A percentile compares a stretch with the other conserved stretches of the same genome.
Evolutionary conservation across 306 rosid species (phyloP).

Genomic region (Citrullus colocynthis): DNA sequence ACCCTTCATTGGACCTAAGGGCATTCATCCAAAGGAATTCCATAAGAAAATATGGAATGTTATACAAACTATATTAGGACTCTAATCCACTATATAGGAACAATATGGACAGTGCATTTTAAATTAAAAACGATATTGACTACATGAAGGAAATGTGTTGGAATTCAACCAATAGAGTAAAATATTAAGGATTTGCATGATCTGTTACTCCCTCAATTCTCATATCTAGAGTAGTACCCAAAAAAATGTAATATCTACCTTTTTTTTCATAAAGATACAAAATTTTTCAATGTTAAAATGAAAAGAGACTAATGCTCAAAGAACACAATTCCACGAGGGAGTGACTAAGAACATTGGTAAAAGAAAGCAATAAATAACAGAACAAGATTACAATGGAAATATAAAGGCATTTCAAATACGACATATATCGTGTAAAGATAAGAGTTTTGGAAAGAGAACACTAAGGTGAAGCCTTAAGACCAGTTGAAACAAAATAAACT

Average conservation of each 20-base stretch:
- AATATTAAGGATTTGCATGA: neutral
- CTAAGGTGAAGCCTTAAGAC: too few species aligned
- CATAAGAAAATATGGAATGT: neutral
- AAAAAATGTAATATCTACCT: neutral
- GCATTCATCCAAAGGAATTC: neutral
- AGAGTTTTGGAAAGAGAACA: too few species aligned
- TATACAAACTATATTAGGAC: neutral
- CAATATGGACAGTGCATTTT: neutral
- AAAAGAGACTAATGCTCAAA: too few species aligned
- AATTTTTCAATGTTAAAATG: too few species aligned
- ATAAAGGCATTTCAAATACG: too few species aligned
- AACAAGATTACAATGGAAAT: too few species aligned
- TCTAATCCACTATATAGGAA: neutral
- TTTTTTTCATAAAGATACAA: too few species aligned
- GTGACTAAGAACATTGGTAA: too few species aligned
- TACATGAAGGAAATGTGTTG: neutral
- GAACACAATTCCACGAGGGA: too few species aligned
- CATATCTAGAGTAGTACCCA: neutral
- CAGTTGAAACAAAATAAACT: too few species aligned
- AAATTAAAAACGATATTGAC: neutral
- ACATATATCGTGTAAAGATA: too few species aligned
- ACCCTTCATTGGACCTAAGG: neutral
- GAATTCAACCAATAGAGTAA: neutral
- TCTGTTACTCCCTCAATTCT: neutral
- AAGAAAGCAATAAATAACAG: too few species aligned